A percentile compares a stretch with the other conserved stretches of the same genome.
These are phyloP conservation scores for Cladosporium sp. DNA, from an alignment of 2,329 filamentous ascomycete species.

Conservation along the genomic window DNA sequence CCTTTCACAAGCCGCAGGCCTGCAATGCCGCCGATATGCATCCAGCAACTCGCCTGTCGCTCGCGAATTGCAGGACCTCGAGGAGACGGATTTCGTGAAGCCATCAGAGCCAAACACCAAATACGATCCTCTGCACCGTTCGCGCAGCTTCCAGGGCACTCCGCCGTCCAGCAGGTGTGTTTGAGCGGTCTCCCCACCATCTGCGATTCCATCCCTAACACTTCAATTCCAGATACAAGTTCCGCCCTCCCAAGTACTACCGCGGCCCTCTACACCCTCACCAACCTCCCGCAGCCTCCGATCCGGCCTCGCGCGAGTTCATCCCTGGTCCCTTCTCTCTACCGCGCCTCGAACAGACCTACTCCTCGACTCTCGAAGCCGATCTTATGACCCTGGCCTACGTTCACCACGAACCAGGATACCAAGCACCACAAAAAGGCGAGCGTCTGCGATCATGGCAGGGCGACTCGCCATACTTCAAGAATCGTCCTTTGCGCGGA, in stretches of 20 bases:
- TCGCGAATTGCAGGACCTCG: slow-evolving; percentile 42
- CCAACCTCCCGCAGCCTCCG: slow-evolving; percentile 81
- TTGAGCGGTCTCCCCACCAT: neutral
- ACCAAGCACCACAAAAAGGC: slow-evolving; percentile 55
- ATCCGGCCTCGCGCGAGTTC: slow-evolving; percentile 85
- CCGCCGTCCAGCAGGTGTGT: slow-evolving; percentile 56
- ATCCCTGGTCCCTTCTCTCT: slow-evolving; percentile 87
- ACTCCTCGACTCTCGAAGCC: slow-evolving; percentile 77
- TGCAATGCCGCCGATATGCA: slow-evolving; percentile 34
- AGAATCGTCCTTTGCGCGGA: slow-evolving; percentile 80
- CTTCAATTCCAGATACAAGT: slow-evolving; percentile 68
- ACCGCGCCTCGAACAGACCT: slow-evolving; percentile 86
- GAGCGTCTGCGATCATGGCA: slow-evolving; percentile 83
- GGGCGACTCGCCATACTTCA: slow-evolving; percentile 88
- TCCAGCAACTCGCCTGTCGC: slow-evolving; percentile 25
- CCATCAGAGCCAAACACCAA: slow-evolving; percentile 12
- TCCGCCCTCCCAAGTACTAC: slow-evolving; percentile 90
- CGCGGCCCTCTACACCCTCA: slow-evolving; percentile 91
- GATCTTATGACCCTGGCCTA: slow-evolving; percentile 91
- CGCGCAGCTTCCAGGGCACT: slow-evolving; percentile 43
- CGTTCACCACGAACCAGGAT: slow-evolving; percentile 79
- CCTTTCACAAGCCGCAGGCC: slow-evolving; percentile 24
- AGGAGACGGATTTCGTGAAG: slow-evolving; percentile 49
- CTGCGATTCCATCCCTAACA: slow-evolving; percentile 20
- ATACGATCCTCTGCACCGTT: slow-evolving; percentile 38